Evolutionary conservation across 2,329 filamentous ascomycete genomes (phyloP), one percentile per base, ranked within the genome.

Genomic region (Dendrostoma leiphaemia): DNA sequence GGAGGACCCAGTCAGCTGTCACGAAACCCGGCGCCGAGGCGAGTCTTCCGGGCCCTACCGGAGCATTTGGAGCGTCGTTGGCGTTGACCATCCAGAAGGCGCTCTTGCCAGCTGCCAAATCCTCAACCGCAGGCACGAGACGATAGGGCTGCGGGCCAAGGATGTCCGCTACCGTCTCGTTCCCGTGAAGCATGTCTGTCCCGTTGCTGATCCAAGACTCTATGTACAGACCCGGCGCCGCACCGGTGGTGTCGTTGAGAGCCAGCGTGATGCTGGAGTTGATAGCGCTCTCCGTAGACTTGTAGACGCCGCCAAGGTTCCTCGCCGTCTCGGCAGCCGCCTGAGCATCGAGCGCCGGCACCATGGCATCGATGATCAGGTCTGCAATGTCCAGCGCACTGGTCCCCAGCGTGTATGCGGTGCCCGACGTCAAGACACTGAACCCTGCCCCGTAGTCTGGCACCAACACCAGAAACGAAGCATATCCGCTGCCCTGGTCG

Each of bases 381-480:
- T 70, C 69, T 0, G 65, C 64, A 31, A 69, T 59, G 12, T 57
- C 57, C 23, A 64, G 61, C 13, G 63, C 45, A 46, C 61, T 62
- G 7, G 5, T 10, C 10, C 9, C 10, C 24, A 12, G 19, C 9
- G 17, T 24, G 6, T 4, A 8, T 21, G 44, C 10, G 19, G 17
- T 47, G 62, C 58, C 15, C 34, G 65, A 65, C 2, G 64, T 57
- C 3, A 73, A 59, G 28, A 73, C 64, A 8, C 62, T 65, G 47
- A 68, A 70, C 10, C 70, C 70, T 23, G 67, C 59, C 24, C 64
- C 63, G 48, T 63, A 69, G 49, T 69, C 67, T 1, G 70, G 69
- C 10, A 69, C 56, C n/a, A 72, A 57, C 7, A 64, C 65, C n/a
- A 70, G 44, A 23, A 64, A 67, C 21, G 67, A 64, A 31, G 61